A percentile compares a stretch with the other conserved stretches of the same genome.
Conservation (phyloP, 352 stramenopile genomes). For the Pythium dissotocum region DNA sequence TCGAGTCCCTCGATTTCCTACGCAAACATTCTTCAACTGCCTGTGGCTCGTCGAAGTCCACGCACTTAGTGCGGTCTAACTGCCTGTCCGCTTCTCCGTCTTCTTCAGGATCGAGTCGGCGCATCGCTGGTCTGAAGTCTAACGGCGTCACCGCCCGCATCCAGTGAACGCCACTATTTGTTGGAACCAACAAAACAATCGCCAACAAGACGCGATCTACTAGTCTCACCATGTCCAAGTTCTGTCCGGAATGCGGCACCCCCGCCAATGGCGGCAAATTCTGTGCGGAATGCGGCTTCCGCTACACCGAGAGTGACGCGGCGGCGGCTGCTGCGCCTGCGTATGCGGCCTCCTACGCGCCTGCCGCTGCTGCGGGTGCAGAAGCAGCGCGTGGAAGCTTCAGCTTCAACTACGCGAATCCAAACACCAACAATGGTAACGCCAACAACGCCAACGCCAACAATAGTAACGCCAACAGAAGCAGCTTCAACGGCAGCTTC, state of each 20-base stretch:
- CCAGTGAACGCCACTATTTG: background rate
- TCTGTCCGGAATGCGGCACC: conserved; percentile 62
- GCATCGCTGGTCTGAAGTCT: background rate
- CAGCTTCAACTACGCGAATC: conserved; percentile 3
- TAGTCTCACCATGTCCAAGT: conserved; percentile 42
- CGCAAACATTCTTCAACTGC: conserved; percentile 6
- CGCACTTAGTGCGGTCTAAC: background rate
- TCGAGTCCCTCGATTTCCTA: background rate
- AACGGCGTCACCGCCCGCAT: background rate
- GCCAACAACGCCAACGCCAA: background rate
- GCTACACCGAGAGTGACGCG: conserved; percentile 30
- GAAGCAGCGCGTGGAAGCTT: background rate
- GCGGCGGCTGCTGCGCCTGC: background rate
- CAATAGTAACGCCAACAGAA: background rate
- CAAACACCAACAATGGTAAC: background rate
- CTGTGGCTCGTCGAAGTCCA: background rate
- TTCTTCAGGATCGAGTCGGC: background rate
- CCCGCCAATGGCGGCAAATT: conserved; percentile 54
- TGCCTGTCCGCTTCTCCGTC: background rate
- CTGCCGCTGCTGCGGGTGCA: background rate
- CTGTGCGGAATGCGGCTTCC: conserved; percentile 62
- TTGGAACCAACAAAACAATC: background rate
- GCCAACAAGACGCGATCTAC: background rate
- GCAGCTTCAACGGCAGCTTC: conserved; percentile 8
- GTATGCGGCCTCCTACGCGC: background rate